Evolutionary conservation across 805 yeast genomes (phyloP), one percentile per base, ranked within the genome.

Genomic region (Vanderwaltozyma polyspora): DNA sequence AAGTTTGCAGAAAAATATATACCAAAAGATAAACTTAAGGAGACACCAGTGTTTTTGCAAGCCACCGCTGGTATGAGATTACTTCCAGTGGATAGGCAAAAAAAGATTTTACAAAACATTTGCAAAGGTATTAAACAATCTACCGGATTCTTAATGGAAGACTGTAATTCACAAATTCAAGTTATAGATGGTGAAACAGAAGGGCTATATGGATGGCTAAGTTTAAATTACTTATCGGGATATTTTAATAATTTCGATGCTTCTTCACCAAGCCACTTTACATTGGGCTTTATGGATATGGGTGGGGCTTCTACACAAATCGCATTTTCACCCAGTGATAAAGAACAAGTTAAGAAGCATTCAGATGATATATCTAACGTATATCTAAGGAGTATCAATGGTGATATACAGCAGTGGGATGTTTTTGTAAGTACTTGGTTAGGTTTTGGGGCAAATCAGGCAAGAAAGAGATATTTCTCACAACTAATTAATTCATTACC

Each of bases 281-380:
- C 94, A 0, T 78, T 71, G 43, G 98, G 98, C 4, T 89, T 91
- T 48, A 80, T 91, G 89, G 98, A 91, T 57, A 91, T 91, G 98
- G 98, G 98, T 12, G 98, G 98, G 11, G 98, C 98, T 0, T 85
- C 95, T 2, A 85, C 95, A 0, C 98, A 91, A 52, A 73, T 91
- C 16, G 94, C 97, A 7, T 91, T 87, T 67, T 86, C 82, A 7
- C 96, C 96, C 0, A 69, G 76, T 3, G 67, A 69, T 27, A 42
- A 49, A 4, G 63, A 68, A n/a, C 86, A 84, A 40, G 57, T 79
- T 6, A 59, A 54, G 18, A 69, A 68, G 41, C 94, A 85, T 54
- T 53, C 60, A 28, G 87, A 87, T 35, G 94, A 86, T 53, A 67
- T 87, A 35, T 72, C 79, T 19, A 67, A 65, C 2, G 71, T 91